A percentile compares a stretch with the other conserved stretches of the same genome.
Evolutionary conservation across 2,329 filamentous ascomycete genomes (phyloP).

Genomic region (Sarocladium strictum): DNA sequence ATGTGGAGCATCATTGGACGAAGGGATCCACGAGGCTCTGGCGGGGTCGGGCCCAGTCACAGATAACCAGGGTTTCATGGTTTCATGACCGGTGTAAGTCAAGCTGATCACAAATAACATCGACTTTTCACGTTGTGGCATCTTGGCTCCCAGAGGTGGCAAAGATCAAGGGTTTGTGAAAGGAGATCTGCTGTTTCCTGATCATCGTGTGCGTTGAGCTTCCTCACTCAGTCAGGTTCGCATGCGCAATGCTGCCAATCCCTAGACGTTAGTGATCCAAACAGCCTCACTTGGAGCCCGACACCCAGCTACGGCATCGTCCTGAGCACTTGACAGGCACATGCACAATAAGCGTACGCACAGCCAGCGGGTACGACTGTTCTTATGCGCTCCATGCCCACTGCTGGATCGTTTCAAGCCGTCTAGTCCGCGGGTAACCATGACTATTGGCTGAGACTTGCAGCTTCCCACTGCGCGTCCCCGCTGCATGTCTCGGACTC

Average conservation of each 20-base stretch:
- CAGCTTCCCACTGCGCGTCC: background rate
- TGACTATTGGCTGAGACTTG: background rate
- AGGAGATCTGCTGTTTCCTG: too few relatives aligned
- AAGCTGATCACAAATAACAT: too few relatives aligned
- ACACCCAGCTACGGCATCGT: background rate
- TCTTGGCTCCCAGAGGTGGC: too few relatives aligned
- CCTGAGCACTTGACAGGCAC: background rate
- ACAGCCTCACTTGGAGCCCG: background rate
- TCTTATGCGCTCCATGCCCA: background rate
- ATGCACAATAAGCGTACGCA: background rate
- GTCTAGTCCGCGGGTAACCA: background rate
- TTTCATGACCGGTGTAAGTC: background rate
- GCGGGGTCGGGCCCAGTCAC: background rate
- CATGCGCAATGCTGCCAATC: background rate
- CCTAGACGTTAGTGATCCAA: background rate
- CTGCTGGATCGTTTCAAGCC: background rate
- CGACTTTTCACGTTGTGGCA: too few relatives aligned
- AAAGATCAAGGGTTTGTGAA: too few relatives aligned
- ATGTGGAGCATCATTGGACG: background rate
- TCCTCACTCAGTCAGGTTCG: too few relatives aligned
- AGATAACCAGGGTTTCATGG: background rate
- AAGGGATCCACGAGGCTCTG: background rate
- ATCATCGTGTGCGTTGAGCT: too few relatives aligned
- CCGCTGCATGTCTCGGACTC: slow-evolving; percentile 7
- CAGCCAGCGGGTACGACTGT: background rate